A percentile compares a stretch with the other conserved stretches of the same genome.
phyloP scores from a whole-genome alignment of 169 alveolate genomes.

The Perkinsus olseni region DNA sequence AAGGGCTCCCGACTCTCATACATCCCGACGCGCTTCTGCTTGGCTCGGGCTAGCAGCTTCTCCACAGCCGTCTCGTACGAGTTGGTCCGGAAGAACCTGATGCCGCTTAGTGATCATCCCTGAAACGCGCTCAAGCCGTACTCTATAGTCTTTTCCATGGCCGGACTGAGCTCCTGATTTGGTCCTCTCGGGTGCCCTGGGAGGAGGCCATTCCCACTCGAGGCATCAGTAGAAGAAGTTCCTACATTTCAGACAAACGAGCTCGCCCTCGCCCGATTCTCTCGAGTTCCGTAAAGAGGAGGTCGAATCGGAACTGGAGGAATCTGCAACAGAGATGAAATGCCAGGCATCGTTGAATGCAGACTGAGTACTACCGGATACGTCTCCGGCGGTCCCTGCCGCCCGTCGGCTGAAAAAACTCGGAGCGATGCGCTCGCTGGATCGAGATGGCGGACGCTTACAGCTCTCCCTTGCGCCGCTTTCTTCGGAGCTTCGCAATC shows the following conservation, averaged over 20 bases:
- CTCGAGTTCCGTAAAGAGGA: not conserved
- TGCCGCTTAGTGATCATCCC: no score
- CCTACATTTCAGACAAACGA: not conserved
- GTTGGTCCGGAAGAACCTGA: not conserved
- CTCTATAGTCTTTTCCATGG: not conserved
- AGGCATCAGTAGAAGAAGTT: not conserved
- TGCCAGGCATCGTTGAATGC: no score
- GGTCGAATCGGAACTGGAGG: not conserved
- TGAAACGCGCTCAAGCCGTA: not conserved
- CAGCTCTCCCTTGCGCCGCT: not conserved
- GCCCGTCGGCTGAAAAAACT: no score
- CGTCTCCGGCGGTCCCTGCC: no score
- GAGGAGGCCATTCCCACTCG: not conserved
- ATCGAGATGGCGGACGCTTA: not conserved
- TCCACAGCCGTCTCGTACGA: not conserved
- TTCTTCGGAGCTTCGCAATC: not conserved
- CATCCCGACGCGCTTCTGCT: not conserved
- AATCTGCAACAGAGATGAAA: not conserved
- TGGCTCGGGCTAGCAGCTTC: not conserved
- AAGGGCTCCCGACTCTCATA: not conserved
- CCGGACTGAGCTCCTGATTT: not conserved
- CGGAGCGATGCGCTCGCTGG: not conserved
- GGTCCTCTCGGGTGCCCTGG: not conserved
- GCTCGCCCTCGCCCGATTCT: not conserved
- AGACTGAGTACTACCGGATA: no score